Conservation (phyloP, 257 asterid species). For the Galeopsis tetrahit region DNA sequence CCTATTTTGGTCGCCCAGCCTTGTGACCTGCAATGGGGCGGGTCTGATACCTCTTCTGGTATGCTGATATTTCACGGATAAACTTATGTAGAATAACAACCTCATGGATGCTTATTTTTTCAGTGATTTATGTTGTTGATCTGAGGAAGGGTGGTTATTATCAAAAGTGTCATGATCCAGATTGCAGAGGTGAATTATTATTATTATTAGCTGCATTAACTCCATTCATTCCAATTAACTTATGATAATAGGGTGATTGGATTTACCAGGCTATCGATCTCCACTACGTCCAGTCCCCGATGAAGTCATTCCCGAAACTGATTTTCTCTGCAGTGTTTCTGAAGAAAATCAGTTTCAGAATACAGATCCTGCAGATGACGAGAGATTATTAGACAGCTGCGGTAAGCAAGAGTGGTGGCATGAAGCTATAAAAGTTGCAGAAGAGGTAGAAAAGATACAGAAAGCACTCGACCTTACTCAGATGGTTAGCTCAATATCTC, state of each 20-base stretch:
- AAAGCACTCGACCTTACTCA: conserved; percentile 58
- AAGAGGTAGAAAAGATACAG: conserved; percentile 66
- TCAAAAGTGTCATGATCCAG: conserved; percentile 97
- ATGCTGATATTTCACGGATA: neutral
- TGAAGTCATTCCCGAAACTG: conserved; percentile 56
- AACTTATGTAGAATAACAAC: conserved; percentile 26
- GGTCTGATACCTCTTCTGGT: too few species aligned
- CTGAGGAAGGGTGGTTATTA: conserved; percentile 77
- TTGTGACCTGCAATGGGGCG: too few species aligned
- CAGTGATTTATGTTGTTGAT: conserved; percentile 90
- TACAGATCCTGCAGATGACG: conserved; percentile 38
- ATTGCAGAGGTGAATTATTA: conserved; percentile 73
- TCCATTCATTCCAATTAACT: conserved; percentile 2
- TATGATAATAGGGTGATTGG: conserved; percentile 18
- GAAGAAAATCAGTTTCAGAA: conserved; percentile 35
- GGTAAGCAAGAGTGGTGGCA: conserved; percentile 79
- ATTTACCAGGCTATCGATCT: conserved; percentile 76
- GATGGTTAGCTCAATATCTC: conserved; percentile 51
- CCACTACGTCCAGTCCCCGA: conserved; percentile 76
- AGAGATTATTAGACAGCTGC: conserved; percentile 56
- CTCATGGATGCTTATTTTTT: conserved; percentile 22
- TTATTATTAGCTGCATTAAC: neutral
- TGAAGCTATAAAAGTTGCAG: conserved; percentile 82
- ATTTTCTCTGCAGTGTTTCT: conserved; percentile 34
- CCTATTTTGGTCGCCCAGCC: too few species aligned